Evolutionary conservation across 2,329 filamentous ascomycete species (phyloP).

Genomic region (Fusarium nematophilum): DNA sequence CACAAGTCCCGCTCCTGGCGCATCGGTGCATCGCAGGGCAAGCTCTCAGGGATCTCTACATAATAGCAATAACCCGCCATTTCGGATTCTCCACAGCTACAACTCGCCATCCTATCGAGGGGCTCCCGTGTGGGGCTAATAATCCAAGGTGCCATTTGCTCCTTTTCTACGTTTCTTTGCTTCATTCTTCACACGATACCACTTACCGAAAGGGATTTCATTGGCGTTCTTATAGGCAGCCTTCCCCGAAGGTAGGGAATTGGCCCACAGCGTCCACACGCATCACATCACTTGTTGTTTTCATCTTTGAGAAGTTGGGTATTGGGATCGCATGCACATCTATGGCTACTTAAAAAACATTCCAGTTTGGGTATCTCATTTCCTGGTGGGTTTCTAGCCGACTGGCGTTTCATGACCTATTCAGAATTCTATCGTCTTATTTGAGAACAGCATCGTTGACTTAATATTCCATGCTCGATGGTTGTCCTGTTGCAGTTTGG

Average conservation of each 20-base stretch:
- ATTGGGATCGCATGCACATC: conserved; percentile 18
- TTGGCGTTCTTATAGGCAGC: conserved; percentile 34
- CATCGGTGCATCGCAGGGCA: conserved; percentile 22
- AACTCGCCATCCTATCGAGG: conserved; percentile 68
- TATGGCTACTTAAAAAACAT: conserved; percentile 8
- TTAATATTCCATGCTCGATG: too few relatives aligned
- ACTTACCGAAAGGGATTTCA: conserved; percentile 17
- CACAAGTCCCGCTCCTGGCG: conserved; percentile 14
- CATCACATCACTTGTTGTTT: conserved; percentile 33
- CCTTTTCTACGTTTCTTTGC: conserved; percentile 12
- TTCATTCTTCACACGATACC: conserved; percentile 32
- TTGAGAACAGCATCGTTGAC: conserved; percentile 19
- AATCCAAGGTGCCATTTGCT: conserved; percentile 2
- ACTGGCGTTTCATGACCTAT: conserved; percentile 3
- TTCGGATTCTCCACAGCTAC: conserved; percentile 68
- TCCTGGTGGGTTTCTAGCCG: neutral
- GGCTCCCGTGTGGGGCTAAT: conserved; percentile 66
- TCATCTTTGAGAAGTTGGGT: conserved; percentile 17
- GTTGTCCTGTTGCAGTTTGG: too few relatives aligned
- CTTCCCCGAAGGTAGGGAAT: conserved; percentile 22
- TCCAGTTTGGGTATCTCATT: conserved; percentile 17
- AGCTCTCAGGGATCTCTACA: conserved; percentile 29
- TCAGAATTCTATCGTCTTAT: neutral
- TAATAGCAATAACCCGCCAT: conserved; percentile 51
- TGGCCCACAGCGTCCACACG: conserved; percentile 38